These are phyloP conservation scores for Hypoxylon sp. DNA, from an alignment of 2,329 filamentous ascomycete genomes.

Conservation along the genomic window DNA sequence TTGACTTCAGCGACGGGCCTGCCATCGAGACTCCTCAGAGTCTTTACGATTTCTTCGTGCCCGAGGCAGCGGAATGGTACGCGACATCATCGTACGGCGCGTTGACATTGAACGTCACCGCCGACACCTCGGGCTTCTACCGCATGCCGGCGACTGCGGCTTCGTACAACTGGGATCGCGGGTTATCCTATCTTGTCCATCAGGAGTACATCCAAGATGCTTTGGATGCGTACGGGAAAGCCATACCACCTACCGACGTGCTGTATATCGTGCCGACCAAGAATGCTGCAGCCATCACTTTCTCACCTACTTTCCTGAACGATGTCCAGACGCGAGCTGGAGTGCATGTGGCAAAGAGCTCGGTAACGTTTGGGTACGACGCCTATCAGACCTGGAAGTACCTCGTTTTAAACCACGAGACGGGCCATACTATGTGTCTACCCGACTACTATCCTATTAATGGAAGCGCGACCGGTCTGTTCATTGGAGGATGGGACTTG, in stretches of 20 bases:
- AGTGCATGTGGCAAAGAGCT: slow-evolving; percentile 43
- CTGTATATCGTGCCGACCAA: slow-evolving; percentile 45
- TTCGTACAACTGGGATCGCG: slow-evolving; percentile 43
- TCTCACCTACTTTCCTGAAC: slow-evolving; percentile 41
- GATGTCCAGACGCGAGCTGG: slow-evolving; percentile 39
- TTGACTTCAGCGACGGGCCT: slow-evolving; percentile 47
- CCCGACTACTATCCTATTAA: slow-evolving; percentile 50
- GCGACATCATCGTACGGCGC: slow-evolving; percentile 37
- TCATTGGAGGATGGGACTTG: slow-evolving; percentile 50
- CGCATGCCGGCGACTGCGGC: slow-evolving; percentile 38
- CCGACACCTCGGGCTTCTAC: slow-evolving; percentile 41
- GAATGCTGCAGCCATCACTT: slow-evolving; percentile 41
- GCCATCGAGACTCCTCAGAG: slow-evolving; percentile 37
- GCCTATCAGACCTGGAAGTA: slow-evolving; percentile 45
- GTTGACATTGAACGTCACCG: slow-evolving; percentile 31
- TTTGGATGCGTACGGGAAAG: slow-evolving; percentile 38
- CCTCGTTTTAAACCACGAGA: slow-evolving; percentile 51
- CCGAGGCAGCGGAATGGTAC: slow-evolving; percentile 43
- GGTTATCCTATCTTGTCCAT: slow-evolving; percentile 40
- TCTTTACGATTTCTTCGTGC: slow-evolving; percentile 41
- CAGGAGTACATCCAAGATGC: slow-evolving; percentile 45
- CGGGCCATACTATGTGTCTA: slow-evolving; percentile 51
- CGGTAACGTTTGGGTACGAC: slow-evolving; percentile 48
- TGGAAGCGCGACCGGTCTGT: slow-evolving; percentile 40
- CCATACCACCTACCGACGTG: slow-evolving; percentile 38